These are phyloP conservation scores for Exophiala phaeomuriformis DNA, from an alignment of 2,329 filamentous ascomycete genomes.

Conservation along the genomic window DNA sequence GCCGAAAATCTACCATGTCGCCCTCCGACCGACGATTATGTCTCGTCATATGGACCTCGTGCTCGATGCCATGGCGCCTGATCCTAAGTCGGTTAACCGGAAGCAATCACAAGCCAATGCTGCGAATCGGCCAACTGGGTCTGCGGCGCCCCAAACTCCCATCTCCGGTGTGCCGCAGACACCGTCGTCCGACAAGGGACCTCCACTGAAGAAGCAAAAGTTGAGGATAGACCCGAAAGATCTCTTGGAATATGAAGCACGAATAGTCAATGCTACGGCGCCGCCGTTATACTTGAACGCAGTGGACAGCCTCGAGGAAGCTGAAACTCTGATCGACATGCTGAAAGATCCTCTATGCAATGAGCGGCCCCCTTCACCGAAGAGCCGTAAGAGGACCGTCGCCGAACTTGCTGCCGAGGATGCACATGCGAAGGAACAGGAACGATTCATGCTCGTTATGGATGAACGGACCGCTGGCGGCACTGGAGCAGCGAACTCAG, in stretches of 20 bases:
- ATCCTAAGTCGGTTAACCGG: constrained; percentile 43
- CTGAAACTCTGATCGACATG: constrained; percentile 62
- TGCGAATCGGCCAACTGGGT: constrained; percentile 37
- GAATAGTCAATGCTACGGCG: constrained; percentile 65
- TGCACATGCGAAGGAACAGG: constrained; percentile 77
- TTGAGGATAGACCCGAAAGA: constrained; percentile 71
- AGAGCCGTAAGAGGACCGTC: constrained; percentile 84
- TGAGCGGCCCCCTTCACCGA: constrained; percentile 69
- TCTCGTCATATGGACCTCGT: constrained; percentile 68
- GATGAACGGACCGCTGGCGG: constrained; percentile 68
- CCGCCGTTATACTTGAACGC: constrained; percentile 72
- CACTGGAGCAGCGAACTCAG: constrained; percentile 48
- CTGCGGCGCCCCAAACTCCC: constrained; percentile 58
- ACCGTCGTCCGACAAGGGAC: constrained; percentile 48
- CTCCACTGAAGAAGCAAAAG: constrained; percentile 61
- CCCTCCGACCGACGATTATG: constrained; percentile 75
- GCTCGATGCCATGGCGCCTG: constrained; percentile 66
- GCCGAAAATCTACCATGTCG: constrained; percentile 64
- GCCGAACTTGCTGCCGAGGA: constrained; percentile 94
- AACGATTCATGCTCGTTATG: constrained; percentile 85
- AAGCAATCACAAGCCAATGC: constrained; percentile 41
- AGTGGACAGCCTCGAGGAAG: constrained; percentile 60
- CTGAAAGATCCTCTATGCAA: constrained; percentile 71
- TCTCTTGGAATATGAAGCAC: constrained; percentile 66
- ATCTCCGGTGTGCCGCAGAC: constrained; percentile 54